phyloP scores from a whole-genome alignment of 148 eudicot genomes.

The Drosera capensis region DNA sequence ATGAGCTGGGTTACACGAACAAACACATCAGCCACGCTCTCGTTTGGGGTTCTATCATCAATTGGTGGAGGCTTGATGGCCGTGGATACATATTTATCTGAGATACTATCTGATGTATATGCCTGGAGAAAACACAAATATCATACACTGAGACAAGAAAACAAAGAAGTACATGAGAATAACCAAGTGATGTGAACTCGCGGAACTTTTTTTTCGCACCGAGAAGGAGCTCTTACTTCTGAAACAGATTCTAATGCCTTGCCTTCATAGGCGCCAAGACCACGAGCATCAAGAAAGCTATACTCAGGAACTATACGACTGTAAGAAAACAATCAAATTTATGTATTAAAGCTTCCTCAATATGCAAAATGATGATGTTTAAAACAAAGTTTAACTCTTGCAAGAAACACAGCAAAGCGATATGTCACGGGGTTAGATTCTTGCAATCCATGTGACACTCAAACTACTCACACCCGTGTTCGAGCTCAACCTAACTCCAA shows the following conservation, averaged over 20 bases:
- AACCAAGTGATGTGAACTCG: neutral
- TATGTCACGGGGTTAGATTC: too few relatives aligned
- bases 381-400: neutral
- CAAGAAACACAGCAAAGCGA: too few relatives aligned
- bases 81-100: too few relatives aligned
- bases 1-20: conserved; percentile 97
- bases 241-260: conserved; percentile 53
- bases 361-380: too few relatives aligned
- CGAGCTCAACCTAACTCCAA: too few relatives aligned
- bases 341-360: too few relatives aligned
- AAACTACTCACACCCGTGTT: too few relatives aligned
- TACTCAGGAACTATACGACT: conserved; percentile 94
- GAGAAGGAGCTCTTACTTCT: conserved; percentile 33
- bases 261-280: conserved; percentile 92
- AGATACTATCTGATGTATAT: conserved; percentile 61
- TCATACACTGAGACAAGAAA: neutral
- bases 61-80: conserved; percentile 80
- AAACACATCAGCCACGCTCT: conserved; percentile 90
- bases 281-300: conserved; percentile 97
- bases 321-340: conserved; percentile 5
- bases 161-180: neutral
- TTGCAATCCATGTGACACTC: too few relatives aligned
- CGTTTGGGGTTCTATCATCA: conserved; percentile 90
- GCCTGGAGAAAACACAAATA: conserved; percentile 29
- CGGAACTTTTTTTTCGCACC: neutral